These are phyloP conservation scores for Geotrichum phurueaensis DNA, from an alignment of 1,139 yeast genomes.

Conservation along the genomic window DNA sequence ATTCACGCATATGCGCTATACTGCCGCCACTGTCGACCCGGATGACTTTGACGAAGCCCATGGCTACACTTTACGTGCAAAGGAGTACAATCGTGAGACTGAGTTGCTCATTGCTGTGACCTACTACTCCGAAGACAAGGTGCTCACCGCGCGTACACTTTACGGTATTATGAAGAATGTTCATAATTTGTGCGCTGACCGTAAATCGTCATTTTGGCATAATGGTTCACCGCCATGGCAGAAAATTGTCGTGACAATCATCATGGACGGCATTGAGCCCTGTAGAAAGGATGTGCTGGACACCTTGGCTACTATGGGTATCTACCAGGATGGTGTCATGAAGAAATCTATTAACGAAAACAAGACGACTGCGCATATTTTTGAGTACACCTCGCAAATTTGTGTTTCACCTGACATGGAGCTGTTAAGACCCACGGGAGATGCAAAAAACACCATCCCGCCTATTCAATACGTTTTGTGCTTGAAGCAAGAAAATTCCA, in stretches of 20 bases:
- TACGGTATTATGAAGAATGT: slow-evolving; percentile 91
- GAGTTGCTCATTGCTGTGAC: slow-evolving; percentile 86
- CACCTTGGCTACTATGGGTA: slow-evolving; percentile 82
- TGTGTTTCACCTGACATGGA: slow-evolving; percentile 50
- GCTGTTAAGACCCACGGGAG: slow-evolving; percentile 46
- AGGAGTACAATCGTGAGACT: slow-evolving; percentile 69
- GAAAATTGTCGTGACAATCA: slow-evolving; percentile 80
- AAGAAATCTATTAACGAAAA: slow-evolving; percentile 82
- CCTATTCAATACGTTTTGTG: slow-evolving; percentile 92
- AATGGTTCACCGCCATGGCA: slow-evolving; percentile 71
- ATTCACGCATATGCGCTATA: slow-evolving; percentile 67
- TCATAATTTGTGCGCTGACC: slow-evolving; percentile 67
- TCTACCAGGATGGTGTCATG: slow-evolving; percentile 92
- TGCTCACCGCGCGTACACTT: slow-evolving; percentile 79
- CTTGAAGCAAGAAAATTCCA: slow-evolving; percentile 79
- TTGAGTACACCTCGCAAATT: slow-evolving; percentile 72
- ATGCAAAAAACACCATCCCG: slow-evolving; percentile 42
- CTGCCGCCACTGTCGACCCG: slow-evolving; percentile 76
- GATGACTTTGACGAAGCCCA: slow-evolving; percentile 55
- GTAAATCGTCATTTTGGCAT: slow-evolving; percentile 42
- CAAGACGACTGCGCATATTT: slow-evolving; percentile 83
- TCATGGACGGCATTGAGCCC: slow-evolving; percentile 92
- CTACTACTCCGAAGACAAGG: slow-evolving; percentile 80
- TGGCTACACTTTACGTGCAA: slow-evolving; percentile 75
- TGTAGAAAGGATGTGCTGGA: slow-evolving; percentile 79